Base-by-base conservation (phyloP, 2,329 filamentous ascomycete genomes). In the Aspergillus neotritici region DNA sequence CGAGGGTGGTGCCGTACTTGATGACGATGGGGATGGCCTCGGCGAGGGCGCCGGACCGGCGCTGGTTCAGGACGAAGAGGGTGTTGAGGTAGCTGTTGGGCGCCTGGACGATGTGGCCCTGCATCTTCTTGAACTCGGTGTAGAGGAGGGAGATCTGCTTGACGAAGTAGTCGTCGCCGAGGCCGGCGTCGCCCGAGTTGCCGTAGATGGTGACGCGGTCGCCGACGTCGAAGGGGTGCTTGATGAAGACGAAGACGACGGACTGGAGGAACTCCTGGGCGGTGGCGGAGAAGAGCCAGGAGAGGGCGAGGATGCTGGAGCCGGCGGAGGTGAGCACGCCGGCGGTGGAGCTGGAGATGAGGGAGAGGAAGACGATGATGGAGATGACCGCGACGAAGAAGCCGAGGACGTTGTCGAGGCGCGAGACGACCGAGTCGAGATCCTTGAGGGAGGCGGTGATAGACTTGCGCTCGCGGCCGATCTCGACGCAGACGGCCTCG, bases 81-180 rank as follows among this genome's bases (percentile, higher is more conserved):
- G 81, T 88, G 67, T 96, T 97, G 43, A 97, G 78, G 31, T 95
- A 82, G 45, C 86, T 94, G 76, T 97, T 97, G 9, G 91, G 91
- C 1, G 91, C 91, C 66, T 96, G 91, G 0, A 97, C 91, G 16
- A 96, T 84, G 57, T 96, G 90, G 2, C 91, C 91, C 66, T 96
- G 85, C 86, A 96, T 91, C 74, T 96, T 96, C 76, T 96, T 96
- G 73, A 96, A 96, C 60, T 96, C 91, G 11, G 91, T 97, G 64
- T 93, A 97, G 12, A 96, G 76, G 1, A 97, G 76, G 1, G 88
- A 86, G 43, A 97, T 94, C 60, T 95, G 87, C 42, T 94, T 94
- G 41, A 97, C 90, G 53, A 94, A 96, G 67, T 95, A 97, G 58
- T 96, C 91, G 56, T 96, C 91, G 35, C 90, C 90, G 30, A 77